Percentiles rank a stretch among this genome's conserved stretches.
Conservation (phyloP, 2,329 filamentous ascomycete genomes). For the Epichloe elymi region DNA sequence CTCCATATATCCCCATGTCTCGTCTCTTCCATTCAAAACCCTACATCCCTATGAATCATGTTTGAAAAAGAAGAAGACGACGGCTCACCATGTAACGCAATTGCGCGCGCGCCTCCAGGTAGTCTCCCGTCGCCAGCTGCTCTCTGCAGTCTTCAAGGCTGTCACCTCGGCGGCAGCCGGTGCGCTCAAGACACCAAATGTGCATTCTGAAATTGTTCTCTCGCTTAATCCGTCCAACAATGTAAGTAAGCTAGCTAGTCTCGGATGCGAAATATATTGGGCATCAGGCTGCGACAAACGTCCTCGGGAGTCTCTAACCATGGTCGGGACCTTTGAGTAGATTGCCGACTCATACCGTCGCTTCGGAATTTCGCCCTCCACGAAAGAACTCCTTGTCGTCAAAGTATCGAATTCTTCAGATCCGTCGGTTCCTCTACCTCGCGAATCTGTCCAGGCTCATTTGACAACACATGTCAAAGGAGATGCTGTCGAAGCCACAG, state of each 20-base stretch:
- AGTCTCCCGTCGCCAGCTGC: constrained; percentile 56
- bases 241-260: constrained; percentile 38
- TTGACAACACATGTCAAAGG: constrained; percentile 51
- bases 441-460: constrained; percentile 43
- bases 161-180: constrained; percentile 49
- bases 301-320: not conserved
- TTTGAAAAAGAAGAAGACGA: not conserved
- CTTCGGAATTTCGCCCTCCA: constrained; percentile 66
- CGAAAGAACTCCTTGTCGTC: constrained; percentile 61
- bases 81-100: not conserved
- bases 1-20: too few species aligned
- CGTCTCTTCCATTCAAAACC: too few species aligned
- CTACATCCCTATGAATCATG: not conserved
- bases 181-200: constrained; percentile 63
- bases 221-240: constrained; percentile 73
- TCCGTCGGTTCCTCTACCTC: constrained; percentile 25
- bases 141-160: constrained; percentile 68
- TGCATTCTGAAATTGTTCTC: constrained; percentile 81
- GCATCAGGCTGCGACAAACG: not conserved
- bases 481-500: constrained; percentile 41
- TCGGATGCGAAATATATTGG: not conserved
- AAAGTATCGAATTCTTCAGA: constrained; percentile 52
- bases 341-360: constrained; percentile 85
- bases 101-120: constrained; percentile 34
- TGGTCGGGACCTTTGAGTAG: constrained; percentile 29